Conservation (phyloP, 129 eudicot species). For the Deinandra increscens region DNA sequence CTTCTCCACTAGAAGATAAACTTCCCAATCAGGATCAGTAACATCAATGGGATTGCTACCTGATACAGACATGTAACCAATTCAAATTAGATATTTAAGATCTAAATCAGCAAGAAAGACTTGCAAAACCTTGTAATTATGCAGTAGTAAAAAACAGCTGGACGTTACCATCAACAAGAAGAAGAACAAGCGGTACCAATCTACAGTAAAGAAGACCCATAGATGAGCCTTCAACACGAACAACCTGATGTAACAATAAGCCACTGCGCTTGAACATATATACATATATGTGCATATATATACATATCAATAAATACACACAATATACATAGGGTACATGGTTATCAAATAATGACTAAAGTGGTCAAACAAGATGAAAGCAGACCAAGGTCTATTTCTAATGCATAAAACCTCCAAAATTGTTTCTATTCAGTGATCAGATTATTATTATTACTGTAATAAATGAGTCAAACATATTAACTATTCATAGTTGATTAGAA, state of each 20-base stretch:
- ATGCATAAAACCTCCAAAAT: neutral
- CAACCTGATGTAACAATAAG: slow-evolving; percentile 46
- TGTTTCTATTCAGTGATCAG: no score
- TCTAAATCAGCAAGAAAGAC: neutral
- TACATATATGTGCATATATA: no score
- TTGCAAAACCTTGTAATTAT: slow-evolving; percentile 6
- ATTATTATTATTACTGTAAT: no score
- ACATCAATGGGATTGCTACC: slow-evolving; percentile 99
- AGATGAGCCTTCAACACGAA: slow-evolving; percentile 52
- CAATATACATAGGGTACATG: neutral
- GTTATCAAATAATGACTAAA: no score
- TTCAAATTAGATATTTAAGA: neutral
- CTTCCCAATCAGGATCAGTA: slow-evolving; percentile 88
- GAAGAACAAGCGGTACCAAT: slow-evolving; percentile 93
- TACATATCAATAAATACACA: no score
- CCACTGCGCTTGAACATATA: neutral
- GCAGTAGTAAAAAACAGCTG: slow-evolving; percentile 14
- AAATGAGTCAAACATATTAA: no score
- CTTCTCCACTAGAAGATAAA: slow-evolving; percentile 63
- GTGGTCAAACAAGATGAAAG: neutral
- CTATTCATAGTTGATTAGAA: no score
- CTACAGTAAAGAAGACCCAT: slow-evolving; percentile 83
- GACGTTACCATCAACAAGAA: slow-evolving; percentile 81
- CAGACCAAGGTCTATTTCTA: neutral
- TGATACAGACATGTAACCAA: slow-evolving; percentile 32